phyloP scores from a whole-genome alignment of 108 stramenopile genomes.

The Pseudonitzschia multiseries region DNA sequence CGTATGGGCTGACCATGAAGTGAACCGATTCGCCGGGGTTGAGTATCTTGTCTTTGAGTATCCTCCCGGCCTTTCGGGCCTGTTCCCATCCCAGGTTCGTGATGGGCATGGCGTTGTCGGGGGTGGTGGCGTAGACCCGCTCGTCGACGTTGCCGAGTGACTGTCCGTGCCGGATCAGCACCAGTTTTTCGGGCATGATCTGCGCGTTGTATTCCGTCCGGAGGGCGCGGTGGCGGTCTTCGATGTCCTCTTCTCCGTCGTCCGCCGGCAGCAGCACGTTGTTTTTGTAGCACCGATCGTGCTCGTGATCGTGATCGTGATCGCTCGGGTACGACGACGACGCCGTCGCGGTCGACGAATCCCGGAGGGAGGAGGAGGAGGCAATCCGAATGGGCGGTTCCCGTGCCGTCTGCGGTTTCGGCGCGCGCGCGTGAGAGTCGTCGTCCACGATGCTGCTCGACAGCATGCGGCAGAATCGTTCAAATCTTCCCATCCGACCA shows the following conservation, averaged over 20 bases:
- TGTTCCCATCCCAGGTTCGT: constrained; percentile 84
- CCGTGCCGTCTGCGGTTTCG: neutral
- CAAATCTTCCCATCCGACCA: neutral
- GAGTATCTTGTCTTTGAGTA: constrained; percentile 53
- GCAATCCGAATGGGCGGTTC: neutral
- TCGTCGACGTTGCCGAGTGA: constrained; percentile 81
- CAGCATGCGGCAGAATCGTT: constrained; percentile 7
- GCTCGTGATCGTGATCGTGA: no score
- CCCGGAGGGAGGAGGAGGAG: neutral
- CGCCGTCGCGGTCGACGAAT: neutral
- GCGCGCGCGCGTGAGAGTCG: neutral
- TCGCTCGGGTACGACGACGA: no score
- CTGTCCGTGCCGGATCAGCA: constrained; percentile 86
- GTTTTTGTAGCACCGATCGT: neutral
- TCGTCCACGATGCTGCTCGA: neutral
- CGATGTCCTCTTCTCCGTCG: constrained; percentile 4
- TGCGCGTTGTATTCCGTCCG: constrained; percentile 65
- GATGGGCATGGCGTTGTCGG: constrained; percentile 84
- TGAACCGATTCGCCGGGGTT: constrained; percentile 58
- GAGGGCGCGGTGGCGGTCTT: constrained; percentile 5
- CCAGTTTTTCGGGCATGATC: constrained; percentile 80
- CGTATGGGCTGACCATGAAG: constrained; percentile 84
- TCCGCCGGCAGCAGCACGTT: no score
- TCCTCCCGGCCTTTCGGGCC: constrained; percentile 67
- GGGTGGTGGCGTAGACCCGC: constrained; percentile 66